Evolutionary conservation across 306 rosid species (phyloP).

Genomic region (Dicorynia guianensis): DNA sequence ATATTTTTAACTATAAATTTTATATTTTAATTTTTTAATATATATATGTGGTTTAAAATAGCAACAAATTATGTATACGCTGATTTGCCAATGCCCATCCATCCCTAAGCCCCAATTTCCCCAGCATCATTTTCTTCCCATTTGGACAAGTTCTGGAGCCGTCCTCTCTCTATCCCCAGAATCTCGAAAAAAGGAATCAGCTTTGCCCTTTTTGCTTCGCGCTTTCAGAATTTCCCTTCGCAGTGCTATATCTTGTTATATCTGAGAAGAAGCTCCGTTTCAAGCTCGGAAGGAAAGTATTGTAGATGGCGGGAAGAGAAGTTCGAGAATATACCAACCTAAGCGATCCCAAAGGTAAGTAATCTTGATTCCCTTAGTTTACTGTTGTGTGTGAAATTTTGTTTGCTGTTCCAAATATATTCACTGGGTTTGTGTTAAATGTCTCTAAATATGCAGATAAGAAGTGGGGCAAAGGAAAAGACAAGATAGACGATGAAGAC

Average conservation of each 20-base stretch:
- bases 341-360: slow-evolving; percentile 89
- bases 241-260: neutral
- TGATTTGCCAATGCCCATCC: too few species aligned
- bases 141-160: too few species aligned
- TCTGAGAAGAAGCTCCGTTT: neutral
- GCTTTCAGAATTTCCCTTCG: neutral
- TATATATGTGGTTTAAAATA: too few species aligned
- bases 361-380: neutral
- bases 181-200: too few species aligned
- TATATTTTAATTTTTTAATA: too few species aligned
- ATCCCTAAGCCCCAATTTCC: too few species aligned
- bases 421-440: slow-evolving; percentile 25
- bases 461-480: slow-evolving; percentile 94
- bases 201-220: too few species aligned
- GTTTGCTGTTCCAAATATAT: neutral
- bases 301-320: slow-evolving; percentile 91
- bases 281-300: slow-evolving; percentile 13
- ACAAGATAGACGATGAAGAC: slow-evolving; percentile 95
- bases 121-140: too few species aligned
- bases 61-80: too few species aligned
- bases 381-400: neutral
- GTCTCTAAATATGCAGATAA: slow-evolving; percentile 60
- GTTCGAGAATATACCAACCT: slow-evolving; percentile 99
- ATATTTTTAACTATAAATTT: too few species aligned
- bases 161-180: too few species aligned